Evolutionary conservation across 73 alveolate genomes (phyloP).

Genomic region (Paramecium sonneborni): DNA sequence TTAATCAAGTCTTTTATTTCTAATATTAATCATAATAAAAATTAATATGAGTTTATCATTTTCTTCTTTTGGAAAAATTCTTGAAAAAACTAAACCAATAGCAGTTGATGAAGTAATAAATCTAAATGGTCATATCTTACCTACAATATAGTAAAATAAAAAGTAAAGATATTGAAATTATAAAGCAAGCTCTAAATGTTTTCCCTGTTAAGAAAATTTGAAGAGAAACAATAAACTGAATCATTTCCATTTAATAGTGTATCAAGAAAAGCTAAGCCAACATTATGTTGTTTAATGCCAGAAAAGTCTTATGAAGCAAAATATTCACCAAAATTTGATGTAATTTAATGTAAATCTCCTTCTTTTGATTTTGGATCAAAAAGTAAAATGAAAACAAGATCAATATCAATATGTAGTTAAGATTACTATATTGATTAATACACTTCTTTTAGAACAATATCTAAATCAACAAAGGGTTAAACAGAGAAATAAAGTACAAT

Average conservation of each 20-base stretch:
- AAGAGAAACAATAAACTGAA: not conserved
- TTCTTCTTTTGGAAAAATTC: slow-evolving; percentile 23
- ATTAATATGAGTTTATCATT: slow-evolving; percentile 17
- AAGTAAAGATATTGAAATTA: not conserved
- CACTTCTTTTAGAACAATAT: not conserved
- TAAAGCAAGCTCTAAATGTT: slow-evolving; percentile 16
- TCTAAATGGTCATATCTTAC: not conserved
- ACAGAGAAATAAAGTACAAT: not conserved
- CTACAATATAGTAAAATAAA: not conserved
- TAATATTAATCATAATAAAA: slow-evolving; percentile 24
- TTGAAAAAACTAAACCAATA: slow-evolving; percentile 35
- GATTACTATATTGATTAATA: slow-evolving; percentile 16
- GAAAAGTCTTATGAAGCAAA: slow-evolving; percentile 46
- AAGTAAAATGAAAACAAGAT: not conserved
- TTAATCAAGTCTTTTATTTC: slow-evolving; percentile 22
- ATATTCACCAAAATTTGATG: slow-evolving; percentile 30
- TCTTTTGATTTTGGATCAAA: slow-evolving; percentile 1
- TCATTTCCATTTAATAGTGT: slow-evolving; percentile 28
- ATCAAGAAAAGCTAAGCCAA: not conserved
- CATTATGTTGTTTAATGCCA: not conserved
- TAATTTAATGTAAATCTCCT: not conserved
- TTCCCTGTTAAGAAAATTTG: not conserved
- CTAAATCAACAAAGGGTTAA: not conserved
- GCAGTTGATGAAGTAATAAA: slow-evolving; percentile 33
- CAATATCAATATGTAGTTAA: not conserved